Percentiles rank a stretch among this genome's conserved stretches.
phyloP scores from a whole-genome alignment of 2,329 filamentous ascomycete genomes.

The Pestalotiopsis sp. region DNA sequence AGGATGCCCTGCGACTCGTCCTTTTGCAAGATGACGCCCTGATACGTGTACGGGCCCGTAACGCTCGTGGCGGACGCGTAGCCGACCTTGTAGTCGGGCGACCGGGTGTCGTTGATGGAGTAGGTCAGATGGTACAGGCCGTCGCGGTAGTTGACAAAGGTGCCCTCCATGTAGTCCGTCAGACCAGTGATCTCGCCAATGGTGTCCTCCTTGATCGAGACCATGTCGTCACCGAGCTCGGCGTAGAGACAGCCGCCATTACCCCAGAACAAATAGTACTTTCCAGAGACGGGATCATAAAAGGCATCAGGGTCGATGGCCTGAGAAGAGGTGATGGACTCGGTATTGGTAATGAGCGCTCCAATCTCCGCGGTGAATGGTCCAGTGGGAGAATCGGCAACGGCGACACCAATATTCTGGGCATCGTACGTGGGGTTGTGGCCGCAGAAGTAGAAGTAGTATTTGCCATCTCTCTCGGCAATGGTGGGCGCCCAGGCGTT shows the following conservation, averaged over 20 bases:
- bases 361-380: conserved; percentile 59
- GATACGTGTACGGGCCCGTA: conserved; percentile 47
- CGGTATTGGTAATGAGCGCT: conserved; percentile 59
- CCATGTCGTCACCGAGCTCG: conserved; percentile 48
- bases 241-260: conserved; percentile 45
- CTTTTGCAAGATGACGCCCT: conserved; percentile 46
- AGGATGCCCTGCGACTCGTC: conserved; percentile 43
- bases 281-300: conserved; percentile 58
- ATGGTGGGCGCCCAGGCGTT: conserved; percentile 72
- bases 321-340: conserved; percentile 33
- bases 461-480: conserved; percentile 60
- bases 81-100: conserved; percentile 48
- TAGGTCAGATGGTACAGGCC: conserved; percentile 52
- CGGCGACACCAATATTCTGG: conserved; percentile 65
- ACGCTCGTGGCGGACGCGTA: conserved; percentile 44
- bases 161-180: conserved; percentile 44
- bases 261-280: conserved; percentile 67
- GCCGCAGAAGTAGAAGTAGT: conserved; percentile 65
- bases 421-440: conserved; percentile 56
- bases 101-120: conserved; percentile 50
- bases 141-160: conserved; percentile 46
- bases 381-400: conserved; percentile 57
- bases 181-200: conserved; percentile 38
- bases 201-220: conserved; percentile 42
- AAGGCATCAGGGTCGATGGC: conserved; percentile 67